Conservation (phyloP, 805 yeast genomes). For the Kuraishia capsulata region DNA sequence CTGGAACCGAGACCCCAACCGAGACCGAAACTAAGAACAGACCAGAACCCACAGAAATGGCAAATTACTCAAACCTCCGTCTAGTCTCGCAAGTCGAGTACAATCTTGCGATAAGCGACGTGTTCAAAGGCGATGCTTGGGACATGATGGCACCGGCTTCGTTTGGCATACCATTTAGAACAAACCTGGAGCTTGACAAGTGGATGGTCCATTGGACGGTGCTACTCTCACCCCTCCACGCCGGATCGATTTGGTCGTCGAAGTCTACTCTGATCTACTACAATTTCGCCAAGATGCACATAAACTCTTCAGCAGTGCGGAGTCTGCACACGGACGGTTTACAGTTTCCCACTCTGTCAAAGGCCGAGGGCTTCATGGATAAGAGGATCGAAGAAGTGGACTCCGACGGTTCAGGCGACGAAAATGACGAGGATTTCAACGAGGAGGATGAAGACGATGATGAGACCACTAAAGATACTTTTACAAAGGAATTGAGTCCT, state of each 20-base stretch:
- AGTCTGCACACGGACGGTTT: slow-evolving; percentile 26
- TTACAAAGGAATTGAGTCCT: slow-evolving; percentile 14
- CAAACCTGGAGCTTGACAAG: slow-evolving; percentile 57
- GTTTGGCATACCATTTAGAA: slow-evolving; percentile 60
- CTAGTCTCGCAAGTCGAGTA: slow-evolving; percentile 60
- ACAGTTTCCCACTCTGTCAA: slow-evolving; percentile 12
- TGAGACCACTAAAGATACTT: slow-evolving; percentile 1
- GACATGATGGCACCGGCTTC: slow-evolving; percentile 48
- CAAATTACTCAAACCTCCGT: slow-evolving; percentile 36
- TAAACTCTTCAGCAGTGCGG: slow-evolving; percentile 43
- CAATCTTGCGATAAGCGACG: slow-evolving; percentile 52
- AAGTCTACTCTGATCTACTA: slow-evolving; percentile 63
- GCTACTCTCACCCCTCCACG: slow-evolving; percentile 44
- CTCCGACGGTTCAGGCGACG: slow-evolving; percentile 7
- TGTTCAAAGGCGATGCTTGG: slow-evolving; percentile 54
- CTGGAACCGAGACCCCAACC: not conserved
- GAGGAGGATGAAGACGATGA: slow-evolving; percentile 6
- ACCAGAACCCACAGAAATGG: not conserved
- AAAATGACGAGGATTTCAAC: slow-evolving; percentile 10
- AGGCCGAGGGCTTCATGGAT: slow-evolving; percentile 10
- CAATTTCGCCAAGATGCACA: slow-evolving; percentile 69
- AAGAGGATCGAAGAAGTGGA: slow-evolving; percentile 7
- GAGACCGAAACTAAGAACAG: no score
- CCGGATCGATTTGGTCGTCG: slow-evolving; percentile 51
- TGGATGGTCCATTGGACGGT: slow-evolving; percentile 84